Evolutionary conservation across 331 rosid genomes (phyloP).

Genomic region (Cucumis variabilis): DNA sequence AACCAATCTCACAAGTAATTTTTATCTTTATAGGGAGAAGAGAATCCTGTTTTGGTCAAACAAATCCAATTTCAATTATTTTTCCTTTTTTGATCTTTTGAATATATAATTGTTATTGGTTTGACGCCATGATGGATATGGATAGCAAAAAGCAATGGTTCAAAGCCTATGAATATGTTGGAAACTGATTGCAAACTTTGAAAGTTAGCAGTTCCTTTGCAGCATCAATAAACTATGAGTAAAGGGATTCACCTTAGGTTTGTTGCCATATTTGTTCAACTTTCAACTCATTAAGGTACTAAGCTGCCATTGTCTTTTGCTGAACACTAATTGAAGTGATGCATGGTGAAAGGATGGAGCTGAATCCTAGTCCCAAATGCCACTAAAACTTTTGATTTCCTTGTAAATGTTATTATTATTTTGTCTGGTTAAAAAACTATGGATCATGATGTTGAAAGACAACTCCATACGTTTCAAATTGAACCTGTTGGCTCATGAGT

Average conservation of each 20-base stretch:
- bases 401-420: too few species aligned
- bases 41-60: constrained; percentile 9
- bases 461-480: too few species aligned
- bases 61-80: not conserved
- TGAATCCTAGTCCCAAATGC: too few species aligned
- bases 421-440: too few species aligned
- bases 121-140: not conserved
- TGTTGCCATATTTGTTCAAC: not conserved
- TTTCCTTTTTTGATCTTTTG: not conserved
- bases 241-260: not conserved
- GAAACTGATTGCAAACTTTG: not conserved
- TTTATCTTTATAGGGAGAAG: not conserved
- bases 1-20: not conserved
- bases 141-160: not conserved
- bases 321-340: not conserved
- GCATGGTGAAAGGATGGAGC: not conserved
- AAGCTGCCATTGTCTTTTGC: not conserved
- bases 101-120: not conserved
- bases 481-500: too few species aligned
- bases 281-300: not conserved
- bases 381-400: too few species aligned
- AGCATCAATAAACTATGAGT: not conserved
- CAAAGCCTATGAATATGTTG: not conserved
- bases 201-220: not conserved
- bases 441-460: too few species aligned